phyloP scores from a whole-genome alignment of 208 protist genomes.

The Zelonia costaricensis region DNA sequence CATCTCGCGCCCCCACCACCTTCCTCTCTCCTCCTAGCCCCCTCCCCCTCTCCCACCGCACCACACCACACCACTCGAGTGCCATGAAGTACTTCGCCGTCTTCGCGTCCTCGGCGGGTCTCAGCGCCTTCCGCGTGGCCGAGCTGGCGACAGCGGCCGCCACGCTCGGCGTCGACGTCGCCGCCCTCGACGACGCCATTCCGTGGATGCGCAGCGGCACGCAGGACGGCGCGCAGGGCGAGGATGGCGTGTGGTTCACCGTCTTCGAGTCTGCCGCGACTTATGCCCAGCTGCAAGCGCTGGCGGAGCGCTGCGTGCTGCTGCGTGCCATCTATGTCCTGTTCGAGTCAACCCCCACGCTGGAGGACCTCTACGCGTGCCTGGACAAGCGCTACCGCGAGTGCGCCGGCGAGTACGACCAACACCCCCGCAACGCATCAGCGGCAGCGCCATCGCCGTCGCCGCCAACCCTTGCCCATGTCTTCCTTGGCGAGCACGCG shows the following conservation, averaged over 20 bases:
- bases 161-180: constrained; percentile 37
- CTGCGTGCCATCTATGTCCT: constrained; percentile 52
- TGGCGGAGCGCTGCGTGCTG: constrained; percentile 50
- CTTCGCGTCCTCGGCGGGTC: constrained; percentile 67
- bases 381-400: constrained; percentile 13
- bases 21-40: not conserved
- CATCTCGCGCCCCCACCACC: not conserved
- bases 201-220: constrained; percentile 25
- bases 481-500: constrained; percentile 37
- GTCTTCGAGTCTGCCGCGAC: constrained; percentile 38
- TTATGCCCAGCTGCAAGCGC: constrained; percentile 5
- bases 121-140: constrained; percentile 49
- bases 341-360: constrained; percentile 40
- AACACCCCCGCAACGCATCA: not conserved
- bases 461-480: not conserved
- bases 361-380: constrained; percentile 45
- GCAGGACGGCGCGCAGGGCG: constrained; percentile 18
- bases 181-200: constrained; percentile 22
- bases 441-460: not conserved
- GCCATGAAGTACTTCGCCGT: constrained; percentile 69
- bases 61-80: no score
- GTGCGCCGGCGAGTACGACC: not conserved
- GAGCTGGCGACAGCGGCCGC: constrained; percentile 58
- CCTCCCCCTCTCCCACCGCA: not conserved
- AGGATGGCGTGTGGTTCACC: constrained; percentile 35